These are phyloP conservation scores for Fusarium torulosum DNA, from an alignment of 2,329 filamentous ascomycete genomes.

Conservation along the genomic window DNA sequence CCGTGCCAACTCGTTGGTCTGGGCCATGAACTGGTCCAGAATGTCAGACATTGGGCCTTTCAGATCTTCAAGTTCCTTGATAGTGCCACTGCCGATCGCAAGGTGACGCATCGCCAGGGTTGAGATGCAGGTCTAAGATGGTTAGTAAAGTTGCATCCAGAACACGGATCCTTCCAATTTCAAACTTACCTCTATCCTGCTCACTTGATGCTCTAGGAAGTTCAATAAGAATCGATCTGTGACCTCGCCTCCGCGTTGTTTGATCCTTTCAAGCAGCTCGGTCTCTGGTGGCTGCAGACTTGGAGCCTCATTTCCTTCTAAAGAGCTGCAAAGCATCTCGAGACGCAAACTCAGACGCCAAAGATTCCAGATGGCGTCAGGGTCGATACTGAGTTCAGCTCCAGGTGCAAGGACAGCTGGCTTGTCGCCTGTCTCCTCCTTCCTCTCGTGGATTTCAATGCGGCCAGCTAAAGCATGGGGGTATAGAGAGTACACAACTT, in stretches of 20 bases:
- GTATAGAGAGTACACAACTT: constrained; percentile 95
- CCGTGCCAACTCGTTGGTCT: constrained; percentile 72
- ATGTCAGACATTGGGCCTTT: constrained; percentile 83
- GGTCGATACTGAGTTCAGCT: constrained; percentile 80
- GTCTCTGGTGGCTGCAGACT: constrained; percentile 84
- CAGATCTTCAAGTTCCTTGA: constrained; percentile 76
- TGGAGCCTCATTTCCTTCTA: constrained; percentile 77
- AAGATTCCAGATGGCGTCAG: constrained; percentile 86
- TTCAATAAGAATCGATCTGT: constrained; percentile 89
- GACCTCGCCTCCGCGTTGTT: constrained; percentile 80
- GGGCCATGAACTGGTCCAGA: constrained; percentile 69
- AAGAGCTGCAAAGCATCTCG: constrained; percentile 90
- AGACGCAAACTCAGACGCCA: constrained; percentile 91
- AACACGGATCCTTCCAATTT: constrained; percentile 68
- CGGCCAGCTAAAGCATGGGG: constrained; percentile 88
- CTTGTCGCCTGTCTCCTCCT: constrained; percentile 61
- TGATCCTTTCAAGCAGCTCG: constrained; percentile 79
- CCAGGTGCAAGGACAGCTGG: constrained; percentile 73
- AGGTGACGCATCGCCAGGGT: constrained; percentile 85
- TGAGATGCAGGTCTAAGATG: constrained; percentile 78
- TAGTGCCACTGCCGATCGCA: constrained; percentile 73
- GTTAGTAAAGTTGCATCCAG: constrained; percentile 41
- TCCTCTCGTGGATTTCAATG: constrained; percentile 73
- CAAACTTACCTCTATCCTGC: constrained; percentile 88
- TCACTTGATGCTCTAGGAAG: constrained; percentile 95